Conservation (phyloP, 2,329 filamentous ascomycete species). For the Calonectria henricotiae region DNA sequence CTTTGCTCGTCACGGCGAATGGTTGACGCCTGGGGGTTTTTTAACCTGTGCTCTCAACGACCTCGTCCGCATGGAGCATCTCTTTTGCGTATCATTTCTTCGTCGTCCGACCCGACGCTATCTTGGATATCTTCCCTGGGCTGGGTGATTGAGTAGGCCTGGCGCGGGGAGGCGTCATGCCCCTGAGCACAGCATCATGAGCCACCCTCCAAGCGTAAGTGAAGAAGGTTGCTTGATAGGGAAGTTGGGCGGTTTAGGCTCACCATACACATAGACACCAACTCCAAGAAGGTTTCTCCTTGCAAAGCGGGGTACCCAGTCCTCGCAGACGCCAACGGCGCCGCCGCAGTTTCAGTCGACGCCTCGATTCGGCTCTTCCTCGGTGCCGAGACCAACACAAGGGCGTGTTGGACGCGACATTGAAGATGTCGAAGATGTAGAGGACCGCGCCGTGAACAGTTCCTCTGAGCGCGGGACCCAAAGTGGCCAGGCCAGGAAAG, state of each 20-base stretch:
- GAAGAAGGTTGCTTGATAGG: background rate
- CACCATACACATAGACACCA: conserved; percentile 56
- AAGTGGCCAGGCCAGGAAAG: conserved; percentile 28
- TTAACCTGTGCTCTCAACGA: background rate
- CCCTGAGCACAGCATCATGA: conserved; percentile 47
- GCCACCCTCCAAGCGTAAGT: conserved; percentile 51
- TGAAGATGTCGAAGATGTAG: conserved; percentile 57
- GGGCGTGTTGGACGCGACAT: conserved; percentile 49
- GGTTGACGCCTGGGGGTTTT: background rate
- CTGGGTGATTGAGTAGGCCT: conserved; percentile 23
- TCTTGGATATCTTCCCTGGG: conserved; percentile 6
- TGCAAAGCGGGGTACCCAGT: conserved; percentile 55
- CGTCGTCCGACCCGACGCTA: conserved; percentile 20
- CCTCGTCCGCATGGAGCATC: conserved; percentile 22
- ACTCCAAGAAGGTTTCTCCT: conserved; percentile 61
- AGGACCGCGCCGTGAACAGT: conserved; percentile 40
- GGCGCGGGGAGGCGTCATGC: conserved; percentile 40
- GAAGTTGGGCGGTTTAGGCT: background rate
- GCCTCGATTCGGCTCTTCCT: conserved; percentile 59
- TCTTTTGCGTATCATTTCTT: conserved; percentile 9
- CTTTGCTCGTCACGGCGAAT: background rate
- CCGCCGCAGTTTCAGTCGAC: conserved; percentile 59
- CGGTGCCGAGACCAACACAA: conserved; percentile 53
- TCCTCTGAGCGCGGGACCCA: conserved; percentile 29
- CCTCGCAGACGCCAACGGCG: conserved; percentile 55